A percentile compares a stretch with the other conserved stretches of the same genome.
Evolutionary conservation across 2,329 filamentous ascomycete species (phyloP).

Genomic region (Dendryphion nanum): DNA sequence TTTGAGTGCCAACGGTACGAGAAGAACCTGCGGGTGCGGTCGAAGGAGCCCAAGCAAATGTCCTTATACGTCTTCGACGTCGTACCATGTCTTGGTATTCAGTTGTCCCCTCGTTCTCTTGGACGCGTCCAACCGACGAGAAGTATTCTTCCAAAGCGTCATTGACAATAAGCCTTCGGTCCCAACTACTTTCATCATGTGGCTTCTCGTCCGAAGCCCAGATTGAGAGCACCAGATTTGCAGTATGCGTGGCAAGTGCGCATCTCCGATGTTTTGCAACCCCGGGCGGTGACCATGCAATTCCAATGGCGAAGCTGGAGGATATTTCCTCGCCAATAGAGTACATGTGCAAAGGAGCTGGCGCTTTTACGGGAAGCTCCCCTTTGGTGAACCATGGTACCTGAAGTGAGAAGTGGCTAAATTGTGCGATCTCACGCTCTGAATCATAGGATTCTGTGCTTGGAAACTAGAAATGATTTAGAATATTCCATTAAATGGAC

Average conservation of each 20-base stretch:
- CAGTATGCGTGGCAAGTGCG: conserved; percentile 55
- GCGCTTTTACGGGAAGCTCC: conserved; percentile 48
- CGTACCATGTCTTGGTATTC: conserved; percentile 33
- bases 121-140: conserved; percentile 4
- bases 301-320: conserved; percentile 45
- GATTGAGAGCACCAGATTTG: conserved; percentile 56
- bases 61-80: conserved; percentile 39
- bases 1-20: conserved; percentile 22
- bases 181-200: conserved; percentile 48
- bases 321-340: conserved; percentile 62
- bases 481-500: conserved; percentile 1
- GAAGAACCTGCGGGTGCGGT: conserved; percentile 4
- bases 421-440: conserved; percentile 31
- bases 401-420: conserved; percentile 43
- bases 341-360: conserved; percentile 48
- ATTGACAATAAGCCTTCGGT: conserved; percentile 54
- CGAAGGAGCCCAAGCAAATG: conserved; percentile 43
- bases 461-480: conserved; percentile 24
- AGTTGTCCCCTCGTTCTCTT: conserved; percentile 14
- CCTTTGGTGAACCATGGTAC: conserved; percentile 52
- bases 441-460: conserved; percentile 26
- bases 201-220: conserved; percentile 52
- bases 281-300: conserved; percentile 59
- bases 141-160: conserved; percentile 44
- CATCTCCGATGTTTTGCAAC: conserved; percentile 55